Percentiles rank a stretch among this genome's conserved stretches.
phyloP scores from a whole-genome alignment of 2,329 filamentous ascomycete species.

The Penicillium sp. region DNA sequence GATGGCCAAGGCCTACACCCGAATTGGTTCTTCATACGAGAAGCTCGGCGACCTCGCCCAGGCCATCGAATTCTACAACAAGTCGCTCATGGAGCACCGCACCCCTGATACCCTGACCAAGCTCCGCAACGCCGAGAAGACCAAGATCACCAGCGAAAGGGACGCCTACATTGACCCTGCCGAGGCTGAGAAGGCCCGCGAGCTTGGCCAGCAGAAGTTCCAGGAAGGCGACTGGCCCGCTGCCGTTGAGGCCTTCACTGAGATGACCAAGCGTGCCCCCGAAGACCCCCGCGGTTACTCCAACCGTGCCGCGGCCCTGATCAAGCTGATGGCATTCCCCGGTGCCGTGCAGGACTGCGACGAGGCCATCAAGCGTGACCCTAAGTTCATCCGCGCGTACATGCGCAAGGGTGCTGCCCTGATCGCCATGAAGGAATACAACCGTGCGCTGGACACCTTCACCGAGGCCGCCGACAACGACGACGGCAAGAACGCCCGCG shows the following conservation, averaged over 20 bases:
- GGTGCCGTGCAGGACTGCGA: constrained; percentile 91
- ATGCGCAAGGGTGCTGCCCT: constrained; percentile 94
- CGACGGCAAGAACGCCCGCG: constrained; percentile 74
- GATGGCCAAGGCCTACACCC: constrained; percentile 93
- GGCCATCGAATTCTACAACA: constrained; percentile 87
- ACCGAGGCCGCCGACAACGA: constrained; percentile 77
- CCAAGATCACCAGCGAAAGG: constrained; percentile 72
- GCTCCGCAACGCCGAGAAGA: constrained; percentile 84
- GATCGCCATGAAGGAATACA: constrained; percentile 98
- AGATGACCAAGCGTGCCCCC: constrained; percentile 95
- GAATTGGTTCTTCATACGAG: constrained; percentile 92
- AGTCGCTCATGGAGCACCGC: constrained; percentile 92
- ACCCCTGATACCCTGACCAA: constrained; percentile 92
- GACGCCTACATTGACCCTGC: constrained; percentile 81
- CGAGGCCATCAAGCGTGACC: constrained; percentile 82
- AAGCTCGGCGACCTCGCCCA: constrained; percentile 75
- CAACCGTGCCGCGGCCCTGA: constrained; percentile 93
- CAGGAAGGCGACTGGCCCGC: constrained; percentile 95
- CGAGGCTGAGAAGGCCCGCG: constrained; percentile 92
- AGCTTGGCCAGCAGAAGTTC: constrained; percentile 94
- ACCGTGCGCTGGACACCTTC: constrained; percentile 86
- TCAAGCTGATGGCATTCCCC: constrained; percentile 95
- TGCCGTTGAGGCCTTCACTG: constrained; percentile 87
- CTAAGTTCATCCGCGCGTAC: constrained; percentile 91
- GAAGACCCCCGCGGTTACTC: constrained; percentile 92